Evolutionary conservation across 1,284 basidiomycete species (phyloP).

Genomic region (Wallemia hederae): DNA sequence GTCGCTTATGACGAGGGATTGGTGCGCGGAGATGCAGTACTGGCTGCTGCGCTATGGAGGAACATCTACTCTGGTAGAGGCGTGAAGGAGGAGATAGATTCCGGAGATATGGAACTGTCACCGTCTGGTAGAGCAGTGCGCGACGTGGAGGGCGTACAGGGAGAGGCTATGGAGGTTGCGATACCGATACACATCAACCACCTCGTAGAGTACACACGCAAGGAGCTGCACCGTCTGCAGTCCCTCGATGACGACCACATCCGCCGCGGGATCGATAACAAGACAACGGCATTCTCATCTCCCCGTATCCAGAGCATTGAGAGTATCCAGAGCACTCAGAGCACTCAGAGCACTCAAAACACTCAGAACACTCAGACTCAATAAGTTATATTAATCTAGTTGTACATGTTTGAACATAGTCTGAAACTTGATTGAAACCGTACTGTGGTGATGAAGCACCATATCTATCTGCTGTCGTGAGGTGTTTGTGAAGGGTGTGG

Average conservation of each 20-base stretch:
- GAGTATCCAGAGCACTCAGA: too few species aligned
- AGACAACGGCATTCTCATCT: neutral
- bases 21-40: slow-evolving; percentile 10
- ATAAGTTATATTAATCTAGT: too few species aligned
- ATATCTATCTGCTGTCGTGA: too few species aligned
- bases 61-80: slow-evolving; percentile 19
- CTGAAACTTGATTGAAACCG: too few species aligned
- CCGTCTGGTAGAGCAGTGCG: slow-evolving; percentile 4
- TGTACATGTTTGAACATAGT: too few species aligned
- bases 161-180: slow-evolving; percentile 6
- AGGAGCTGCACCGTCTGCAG: slow-evolving; percentile 15
- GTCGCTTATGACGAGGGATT: slow-evolving; percentile 18
- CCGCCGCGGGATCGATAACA: neutral
- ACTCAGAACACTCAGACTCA: too few species aligned
- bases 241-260: slow-evolving; percentile 13
- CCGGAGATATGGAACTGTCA: slow-evolving; percentile 5
- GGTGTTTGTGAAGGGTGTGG: too few species aligned
- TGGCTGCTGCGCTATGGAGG: slow-evolving; percentile 19
- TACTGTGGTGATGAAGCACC: too few species aligned
- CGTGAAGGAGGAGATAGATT: slow-evolving; percentile 13
- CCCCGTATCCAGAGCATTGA: too few species aligned
- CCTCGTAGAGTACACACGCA: slow-evolving; percentile 14
- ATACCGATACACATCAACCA: slow-evolving; percentile 14
- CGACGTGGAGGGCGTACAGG: neutral
- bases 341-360: too few species aligned